Evolutionary conservation across 768 basidiomycete genomes (phyloP).

Genomic region (Coprinopsis cinerea): DNA sequence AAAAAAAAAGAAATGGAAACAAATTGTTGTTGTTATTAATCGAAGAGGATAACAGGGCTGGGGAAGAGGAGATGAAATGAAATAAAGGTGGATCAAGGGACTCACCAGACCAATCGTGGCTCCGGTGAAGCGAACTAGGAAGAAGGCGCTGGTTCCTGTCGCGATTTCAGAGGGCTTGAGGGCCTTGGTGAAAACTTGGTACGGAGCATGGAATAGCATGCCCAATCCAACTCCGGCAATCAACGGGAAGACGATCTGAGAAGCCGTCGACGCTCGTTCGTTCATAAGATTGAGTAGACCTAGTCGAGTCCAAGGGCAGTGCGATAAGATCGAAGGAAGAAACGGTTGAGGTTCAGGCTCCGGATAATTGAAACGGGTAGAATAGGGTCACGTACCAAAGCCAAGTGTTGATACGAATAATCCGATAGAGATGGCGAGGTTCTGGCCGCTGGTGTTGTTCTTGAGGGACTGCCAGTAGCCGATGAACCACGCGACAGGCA

Average conservation of each 20-base stretch:
- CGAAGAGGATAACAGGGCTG: not conserved
- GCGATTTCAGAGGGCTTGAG: slow-evolving; percentile 64
- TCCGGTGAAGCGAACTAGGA: slow-evolving; percentile 82
- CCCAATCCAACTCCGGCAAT: slow-evolving; percentile 75
- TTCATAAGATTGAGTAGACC: slow-evolving; percentile 64
- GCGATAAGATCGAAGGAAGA: slow-evolving; percentile 8
- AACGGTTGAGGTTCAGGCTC: slow-evolving; percentile 14
- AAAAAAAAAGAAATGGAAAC: not conserved
- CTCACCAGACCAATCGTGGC: slow-evolving; percentile 77
- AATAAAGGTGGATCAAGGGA: not conserved
- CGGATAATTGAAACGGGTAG: no score
- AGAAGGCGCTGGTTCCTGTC: slow-evolving; percentile 80
- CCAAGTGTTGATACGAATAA: slow-evolving; percentile 62
- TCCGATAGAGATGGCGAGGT: slow-evolving; percentile 56
- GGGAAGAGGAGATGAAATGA: not conserved
- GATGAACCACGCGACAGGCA: slow-evolving; percentile 84
- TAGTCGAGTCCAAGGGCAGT: no score
- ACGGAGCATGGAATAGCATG: slow-evolving; percentile 82
- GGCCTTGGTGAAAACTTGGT: slow-evolving; percentile 69
- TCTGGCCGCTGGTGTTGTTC: slow-evolving; percentile 57
- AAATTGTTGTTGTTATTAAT: no score
- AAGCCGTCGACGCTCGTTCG: slow-evolving; percentile 37
- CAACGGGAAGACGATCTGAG: slow-evolving; percentile 56
- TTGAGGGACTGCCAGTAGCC: slow-evolving; percentile 55
- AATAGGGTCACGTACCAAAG: slow-evolving; percentile 48